phyloP scores from a whole-genome alignment of 208 protist species.

The Trypanosomatidae sp. region DNA sequence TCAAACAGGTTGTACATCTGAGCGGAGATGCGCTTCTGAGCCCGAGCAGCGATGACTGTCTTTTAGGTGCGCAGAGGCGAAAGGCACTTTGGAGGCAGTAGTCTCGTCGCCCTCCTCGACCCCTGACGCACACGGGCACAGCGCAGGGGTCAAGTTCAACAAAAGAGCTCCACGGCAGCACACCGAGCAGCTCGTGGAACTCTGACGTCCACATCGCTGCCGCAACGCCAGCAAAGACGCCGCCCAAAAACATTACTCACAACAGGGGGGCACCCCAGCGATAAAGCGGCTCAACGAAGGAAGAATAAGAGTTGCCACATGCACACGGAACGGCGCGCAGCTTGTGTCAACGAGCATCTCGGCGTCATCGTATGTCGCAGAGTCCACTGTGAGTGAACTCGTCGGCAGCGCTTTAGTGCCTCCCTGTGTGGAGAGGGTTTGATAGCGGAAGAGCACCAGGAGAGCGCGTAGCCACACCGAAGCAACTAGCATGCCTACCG shows the following conservation, averaged over 20 bases:
- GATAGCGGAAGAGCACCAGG: conserved; percentile 25
- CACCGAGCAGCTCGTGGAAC: conserved; percentile 19
- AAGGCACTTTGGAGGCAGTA: background rate
- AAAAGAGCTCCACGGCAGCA: conserved; percentile 20
- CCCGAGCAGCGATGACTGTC: background rate
- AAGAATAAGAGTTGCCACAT: background rate
- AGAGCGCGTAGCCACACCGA: conserved; percentile 23
- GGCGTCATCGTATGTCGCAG: background rate
- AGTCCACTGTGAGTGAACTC: background rate
- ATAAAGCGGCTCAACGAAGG: conserved; percentile 6
- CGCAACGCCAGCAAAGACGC: background rate
- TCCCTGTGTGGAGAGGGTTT: background rate
- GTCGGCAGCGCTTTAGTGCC: background rate
- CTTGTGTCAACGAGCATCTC: background rate
- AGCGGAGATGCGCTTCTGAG: background rate
- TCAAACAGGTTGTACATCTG: conserved; percentile 1
- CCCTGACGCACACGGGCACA: background rate
- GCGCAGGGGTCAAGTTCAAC: conserved; percentile 8
- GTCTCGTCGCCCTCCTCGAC: background rate
- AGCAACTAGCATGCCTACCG: background rate
- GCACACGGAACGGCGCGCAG: conserved; percentile 2
- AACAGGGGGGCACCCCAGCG: background rate
- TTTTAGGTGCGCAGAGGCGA: background rate
- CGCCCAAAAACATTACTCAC: background rate
- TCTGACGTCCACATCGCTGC: conserved; percentile 17